Evolutionary conservation across 495 filamentous ascomycete genomes (phyloP).

Genomic region (Penicillium malachiteum): DNA sequence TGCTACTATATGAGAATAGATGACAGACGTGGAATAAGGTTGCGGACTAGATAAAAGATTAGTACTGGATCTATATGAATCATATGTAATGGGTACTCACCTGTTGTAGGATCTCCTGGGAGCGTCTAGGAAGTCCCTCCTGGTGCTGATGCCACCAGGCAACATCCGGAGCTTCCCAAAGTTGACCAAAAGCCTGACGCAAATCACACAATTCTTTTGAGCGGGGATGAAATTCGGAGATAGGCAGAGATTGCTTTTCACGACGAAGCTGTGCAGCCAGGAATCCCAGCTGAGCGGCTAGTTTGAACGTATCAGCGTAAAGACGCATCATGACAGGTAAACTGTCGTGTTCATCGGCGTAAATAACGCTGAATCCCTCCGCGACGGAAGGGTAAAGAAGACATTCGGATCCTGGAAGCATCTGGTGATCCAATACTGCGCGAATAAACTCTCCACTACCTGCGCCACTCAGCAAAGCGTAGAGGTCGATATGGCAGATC

Average conservation of each 20-base stretch:
- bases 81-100: constrained; percentile 25
- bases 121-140: constrained; percentile 38
- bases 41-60: constrained; percentile 30
- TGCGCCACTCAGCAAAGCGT: constrained; percentile 54
- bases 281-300: constrained; percentile 43
- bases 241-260: constrained; percentile 18
- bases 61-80: not conserved
- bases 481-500: constrained; percentile 55
- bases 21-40: constrained; percentile 50
- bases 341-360: constrained; percentile 35
- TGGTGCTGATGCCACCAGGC: constrained; percentile 36
- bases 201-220: constrained; percentile 29
- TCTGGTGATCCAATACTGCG: constrained; percentile 45
- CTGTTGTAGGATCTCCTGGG: constrained; percentile 47
- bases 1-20: constrained; percentile 51
- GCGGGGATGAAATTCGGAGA: constrained; percentile 16
- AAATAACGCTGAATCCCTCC: constrained; percentile 31
- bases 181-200: constrained; percentile 36
- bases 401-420: constrained; percentile 44
- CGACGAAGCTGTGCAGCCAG: constrained; percentile 39
- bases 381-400: constrained; percentile 32
- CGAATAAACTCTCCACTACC: constrained; percentile 52
- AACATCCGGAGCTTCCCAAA: constrained; percentile 44
- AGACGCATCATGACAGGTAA: constrained; percentile 44
- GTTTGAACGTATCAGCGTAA: constrained; percentile 41